Evolutionary conservation across 129 eudicot species (phyloP).

Genomic region (Tagetes patula): DNA sequence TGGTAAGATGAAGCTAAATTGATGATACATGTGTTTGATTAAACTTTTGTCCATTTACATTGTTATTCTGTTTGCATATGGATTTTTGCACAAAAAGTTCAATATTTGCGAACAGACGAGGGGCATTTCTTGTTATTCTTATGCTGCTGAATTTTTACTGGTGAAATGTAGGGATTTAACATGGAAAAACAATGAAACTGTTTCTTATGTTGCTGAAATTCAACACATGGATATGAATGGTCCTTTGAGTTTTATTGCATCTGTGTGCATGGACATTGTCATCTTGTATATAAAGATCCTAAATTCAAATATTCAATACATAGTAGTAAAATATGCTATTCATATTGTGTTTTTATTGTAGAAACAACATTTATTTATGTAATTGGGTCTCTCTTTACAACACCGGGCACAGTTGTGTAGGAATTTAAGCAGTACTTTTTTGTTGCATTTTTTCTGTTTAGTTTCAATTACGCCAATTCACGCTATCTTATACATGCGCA

Average conservation of each 20-base stretch:
- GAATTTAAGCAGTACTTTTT: no score
- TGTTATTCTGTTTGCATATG: conserved; percentile 18
- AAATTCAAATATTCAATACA: not conserved
- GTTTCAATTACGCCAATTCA: no score
- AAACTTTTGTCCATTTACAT: conserved; percentile 20
- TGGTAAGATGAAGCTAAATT: conserved; percentile 11
- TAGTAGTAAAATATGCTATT: not conserved
- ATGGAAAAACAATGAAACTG: not conserved
- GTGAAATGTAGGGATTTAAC: conserved; percentile 1
- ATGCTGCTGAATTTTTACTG: not conserved
- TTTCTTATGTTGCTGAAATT: not conserved
- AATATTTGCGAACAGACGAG: conserved; percentile 8
- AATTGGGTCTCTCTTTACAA: not conserved
- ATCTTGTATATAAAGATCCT: not conserved
- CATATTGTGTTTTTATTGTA: not conserved
- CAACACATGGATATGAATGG: not conserved
- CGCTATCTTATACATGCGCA: no score
- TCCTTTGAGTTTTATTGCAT: conserved; percentile 1
- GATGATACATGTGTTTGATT: conserved; percentile 6
- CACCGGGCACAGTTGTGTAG: no score
- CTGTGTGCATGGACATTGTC: not conserved
- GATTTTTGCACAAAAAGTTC: not conserved
- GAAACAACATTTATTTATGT: not conserved
- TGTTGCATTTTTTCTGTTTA: no score
- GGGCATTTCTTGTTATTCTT: not conserved